Percentiles rank a stretch among this genome's conserved stretches.
Evolutionary conservation across 106 monocot genomes (phyloP).

Genomic region (Posidonia australis): DNA sequence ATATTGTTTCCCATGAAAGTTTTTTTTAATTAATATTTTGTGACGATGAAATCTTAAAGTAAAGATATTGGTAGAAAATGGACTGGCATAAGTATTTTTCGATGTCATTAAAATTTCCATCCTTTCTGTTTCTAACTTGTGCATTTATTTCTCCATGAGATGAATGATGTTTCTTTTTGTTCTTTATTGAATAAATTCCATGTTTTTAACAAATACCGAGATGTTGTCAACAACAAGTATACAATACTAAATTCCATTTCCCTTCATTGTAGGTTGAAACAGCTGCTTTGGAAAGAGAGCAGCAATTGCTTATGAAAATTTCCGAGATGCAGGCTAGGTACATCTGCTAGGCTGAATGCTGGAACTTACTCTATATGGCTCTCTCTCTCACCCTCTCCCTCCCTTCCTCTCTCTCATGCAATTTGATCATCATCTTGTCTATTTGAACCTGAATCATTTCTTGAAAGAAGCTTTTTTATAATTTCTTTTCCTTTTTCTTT

Average conservation of each 20-base stretch:
- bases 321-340: constrained; percentile 83
- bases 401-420: neutral
- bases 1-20: too few species aligned
- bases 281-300: constrained; percentile 67
- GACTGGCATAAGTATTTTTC: too few species aligned
- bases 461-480: neutral
- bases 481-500: neutral
- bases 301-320: constrained; percentile 60
- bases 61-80: too few species aligned
- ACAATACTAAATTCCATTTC: neutral
- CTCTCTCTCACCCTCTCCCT: neutral
- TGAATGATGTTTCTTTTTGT: neutral
- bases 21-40: too few species aligned
- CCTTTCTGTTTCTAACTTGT: too few species aligned
- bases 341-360: neutral
- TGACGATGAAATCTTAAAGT: too few species aligned
- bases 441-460: neutral
- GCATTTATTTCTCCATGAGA: neutral
- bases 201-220: too few species aligned
- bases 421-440: neutral
- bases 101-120: too few species aligned
- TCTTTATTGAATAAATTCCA: too few species aligned
- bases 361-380: neutral
- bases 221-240: too few species aligned
- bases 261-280: constrained; percentile 26